These are phyloP conservation scores for Inosperma sp. DNA, from an alignment of 768 basidiomycete species.

Conservation along the genomic window DNA sequence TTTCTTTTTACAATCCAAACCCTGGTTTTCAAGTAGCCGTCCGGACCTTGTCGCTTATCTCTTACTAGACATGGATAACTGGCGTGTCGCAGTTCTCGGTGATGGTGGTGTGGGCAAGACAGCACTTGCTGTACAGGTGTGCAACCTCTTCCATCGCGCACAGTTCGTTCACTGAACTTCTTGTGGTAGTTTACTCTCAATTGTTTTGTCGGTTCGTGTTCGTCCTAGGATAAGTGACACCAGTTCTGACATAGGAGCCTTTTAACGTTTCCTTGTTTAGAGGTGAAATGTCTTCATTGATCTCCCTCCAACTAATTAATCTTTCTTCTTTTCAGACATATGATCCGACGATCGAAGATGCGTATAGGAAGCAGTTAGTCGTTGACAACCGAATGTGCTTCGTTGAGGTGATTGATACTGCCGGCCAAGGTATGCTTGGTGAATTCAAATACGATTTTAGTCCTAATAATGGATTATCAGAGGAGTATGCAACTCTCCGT, in stretches of 20 bases:
- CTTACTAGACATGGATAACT: conserved; percentile 74
- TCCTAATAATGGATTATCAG: no score
- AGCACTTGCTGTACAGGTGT: conserved; percentile 88
- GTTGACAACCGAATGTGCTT: conserved; percentile 95
- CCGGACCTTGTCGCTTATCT: not conserved
- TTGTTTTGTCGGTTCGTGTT: conserved; percentile 85
- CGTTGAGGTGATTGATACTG: conserved; percentile 95
- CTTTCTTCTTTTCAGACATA: conserved; percentile 59
- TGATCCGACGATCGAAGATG: conserved; percentile 98
- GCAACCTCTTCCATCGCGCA: conserved; percentile 23
- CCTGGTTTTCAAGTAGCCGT: no score
- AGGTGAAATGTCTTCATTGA: conserved; percentile 40
- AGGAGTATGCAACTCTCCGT: conserved; percentile 94
- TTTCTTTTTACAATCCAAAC: no score
- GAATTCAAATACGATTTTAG: no score
- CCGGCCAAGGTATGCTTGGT: conserved; percentile 76
- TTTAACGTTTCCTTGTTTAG: conserved; percentile 31
- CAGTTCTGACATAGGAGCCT: conserved; percentile 6
- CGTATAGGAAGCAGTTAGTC: conserved; percentile 91
- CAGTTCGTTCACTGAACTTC: conserved; percentile 11
- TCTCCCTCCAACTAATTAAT: conserved; percentile 14
- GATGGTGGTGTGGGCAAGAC: conserved; percentile 99
- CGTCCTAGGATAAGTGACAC: conserved; percentile 10
- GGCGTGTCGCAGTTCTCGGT: conserved; percentile 93
- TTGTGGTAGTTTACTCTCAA: conserved; percentile 79